Percentiles rank a stretch among this genome's conserved stretches.
Conservation (phyloP, 371 early-diverging fungal genomes). For the Mucor indicus region DNA sequence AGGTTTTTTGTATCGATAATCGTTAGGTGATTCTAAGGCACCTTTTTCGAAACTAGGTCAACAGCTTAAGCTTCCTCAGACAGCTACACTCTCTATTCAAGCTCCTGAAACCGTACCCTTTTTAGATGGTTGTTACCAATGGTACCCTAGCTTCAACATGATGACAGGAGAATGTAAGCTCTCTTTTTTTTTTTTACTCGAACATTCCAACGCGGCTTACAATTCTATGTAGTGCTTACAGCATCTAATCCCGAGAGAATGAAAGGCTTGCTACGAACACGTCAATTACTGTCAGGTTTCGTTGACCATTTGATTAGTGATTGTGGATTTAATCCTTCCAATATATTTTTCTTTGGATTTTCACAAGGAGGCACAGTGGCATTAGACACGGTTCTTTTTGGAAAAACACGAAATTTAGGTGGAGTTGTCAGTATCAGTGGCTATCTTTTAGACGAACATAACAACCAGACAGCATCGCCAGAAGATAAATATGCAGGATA, state of each 20-base stretch:
- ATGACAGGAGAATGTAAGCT: conserved; percentile 53
- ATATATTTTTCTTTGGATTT: conserved; percentile 71
- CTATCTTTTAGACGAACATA: conserved; percentile 49
- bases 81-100: conserved; percentile 61
- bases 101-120: conserved; percentile 66
- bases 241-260: conserved; percentile 45
- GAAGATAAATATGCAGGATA: conserved; percentile 35
- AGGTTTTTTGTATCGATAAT: not conserved
- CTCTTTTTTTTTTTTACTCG: too few relatives aligned
- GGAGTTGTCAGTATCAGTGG: conserved; percentile 58
- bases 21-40: conserved; percentile 53
- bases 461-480: conserved; percentile 8
- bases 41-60: conserved; percentile 61
- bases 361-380: conserved; percentile 72
- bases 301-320: conserved; percentile 40
- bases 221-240: conserved; percentile 33
- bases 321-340: conserved; percentile 41
- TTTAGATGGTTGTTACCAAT: conserved; percentile 59
- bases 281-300: conserved; percentile 31
- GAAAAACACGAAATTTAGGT: conserved; percentile 35
- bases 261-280: conserved; percentile 36
- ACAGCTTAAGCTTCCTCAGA: conserved; percentile 65
- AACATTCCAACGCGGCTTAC: not conserved
- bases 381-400: conserved; percentile 59
- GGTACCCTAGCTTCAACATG: conserved; percentile 66